Evolutionary conservation across 2,329 filamentous ascomycete genomes (phyloP).

Genomic region (Cladosporium sp.): DNA sequence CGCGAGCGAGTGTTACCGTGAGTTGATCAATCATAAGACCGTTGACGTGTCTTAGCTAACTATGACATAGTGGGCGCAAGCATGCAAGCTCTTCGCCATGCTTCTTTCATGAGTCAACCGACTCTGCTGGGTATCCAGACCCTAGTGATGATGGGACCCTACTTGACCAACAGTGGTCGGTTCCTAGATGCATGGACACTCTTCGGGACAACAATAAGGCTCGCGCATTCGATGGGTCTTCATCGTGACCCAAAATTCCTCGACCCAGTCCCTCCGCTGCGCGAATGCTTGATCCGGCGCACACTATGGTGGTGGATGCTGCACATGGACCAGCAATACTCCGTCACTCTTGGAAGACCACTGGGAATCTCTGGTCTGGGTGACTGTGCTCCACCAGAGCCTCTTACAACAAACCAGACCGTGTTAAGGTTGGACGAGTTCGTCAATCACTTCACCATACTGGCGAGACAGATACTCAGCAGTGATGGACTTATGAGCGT

Average conservation of each 20-base stretch:
- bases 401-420: conserved; percentile 41
- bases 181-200: conserved; percentile 49
- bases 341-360: conserved; percentile 46
- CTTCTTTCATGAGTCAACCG: conserved; percentile 47
- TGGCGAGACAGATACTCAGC: conserved; percentile 46
- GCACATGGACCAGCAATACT: conserved; percentile 50
- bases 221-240: conserved; percentile 47
- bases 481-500: conserved; percentile 39
- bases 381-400: conserved; percentile 45
- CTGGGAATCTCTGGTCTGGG: conserved; percentile 47
- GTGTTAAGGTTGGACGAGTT: conserved; percentile 44
- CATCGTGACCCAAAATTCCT: conserved; percentile 46
- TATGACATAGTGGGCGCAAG: conserved; percentile 40
- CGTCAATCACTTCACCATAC: conserved; percentile 44
- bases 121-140: conserved; percentile 44
- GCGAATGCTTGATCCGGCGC: conserved; percentile 40
- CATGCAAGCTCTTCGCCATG: conserved; percentile 48
- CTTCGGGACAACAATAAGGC: conserved; percentile 46
- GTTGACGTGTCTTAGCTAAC: conserved; percentile 15
- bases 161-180: conserved; percentile 46
- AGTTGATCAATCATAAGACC: conserved; percentile 22
- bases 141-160: conserved; percentile 46
- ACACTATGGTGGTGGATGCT: conserved; percentile 51
- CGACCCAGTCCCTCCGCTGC: conserved; percentile 38
- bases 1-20: conserved; percentile 44